Percentiles rank a stretch among this genome's conserved stretches.
Evolutionary conservation across 805 yeast species (phyloP).

Genomic region (Candida glaebosa): DNA sequence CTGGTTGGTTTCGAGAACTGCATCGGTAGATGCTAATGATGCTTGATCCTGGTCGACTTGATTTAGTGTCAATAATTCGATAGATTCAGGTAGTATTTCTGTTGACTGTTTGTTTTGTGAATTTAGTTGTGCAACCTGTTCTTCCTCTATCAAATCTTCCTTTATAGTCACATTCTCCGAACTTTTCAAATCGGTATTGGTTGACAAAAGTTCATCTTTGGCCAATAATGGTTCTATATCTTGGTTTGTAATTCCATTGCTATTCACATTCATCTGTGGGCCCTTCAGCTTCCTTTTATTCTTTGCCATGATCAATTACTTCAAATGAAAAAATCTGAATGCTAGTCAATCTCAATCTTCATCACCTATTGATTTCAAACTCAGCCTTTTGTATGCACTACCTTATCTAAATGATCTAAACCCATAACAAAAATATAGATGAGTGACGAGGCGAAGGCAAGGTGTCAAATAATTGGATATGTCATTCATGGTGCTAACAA

Average conservation of each 20-base stretch:
- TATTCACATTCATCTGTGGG: background rate
- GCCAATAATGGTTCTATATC: background rate
- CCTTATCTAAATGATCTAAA: background rate
- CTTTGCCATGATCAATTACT: background rate
- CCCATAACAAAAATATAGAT: too few relatives aligned
- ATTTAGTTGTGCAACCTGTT: background rate
- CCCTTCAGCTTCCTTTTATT: background rate
- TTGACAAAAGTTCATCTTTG: background rate
- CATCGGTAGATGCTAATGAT: conserved; percentile 31
- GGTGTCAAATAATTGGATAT: too few relatives aligned
- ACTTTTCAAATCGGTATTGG: background rate
- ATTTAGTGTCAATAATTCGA: background rate
- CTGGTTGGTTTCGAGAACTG: conserved; percentile 22
- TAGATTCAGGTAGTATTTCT: background rate
- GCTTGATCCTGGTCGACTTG: background rate
- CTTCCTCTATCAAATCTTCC: conserved; percentile 3
- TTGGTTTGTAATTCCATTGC: background rate
- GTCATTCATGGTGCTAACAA: too few relatives aligned
- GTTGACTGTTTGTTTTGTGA: background rate
- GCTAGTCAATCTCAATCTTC: too few relatives aligned
- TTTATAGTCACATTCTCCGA: background rate
- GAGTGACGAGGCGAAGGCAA: too few relatives aligned
- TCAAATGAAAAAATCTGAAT: too few relatives aligned
- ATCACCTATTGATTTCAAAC: too few relatives aligned
- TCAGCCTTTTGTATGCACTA: background rate